Conservation (phyloP, 2,329 filamentous ascomycete species). For the Paecilomyces fulvus region DNA sequence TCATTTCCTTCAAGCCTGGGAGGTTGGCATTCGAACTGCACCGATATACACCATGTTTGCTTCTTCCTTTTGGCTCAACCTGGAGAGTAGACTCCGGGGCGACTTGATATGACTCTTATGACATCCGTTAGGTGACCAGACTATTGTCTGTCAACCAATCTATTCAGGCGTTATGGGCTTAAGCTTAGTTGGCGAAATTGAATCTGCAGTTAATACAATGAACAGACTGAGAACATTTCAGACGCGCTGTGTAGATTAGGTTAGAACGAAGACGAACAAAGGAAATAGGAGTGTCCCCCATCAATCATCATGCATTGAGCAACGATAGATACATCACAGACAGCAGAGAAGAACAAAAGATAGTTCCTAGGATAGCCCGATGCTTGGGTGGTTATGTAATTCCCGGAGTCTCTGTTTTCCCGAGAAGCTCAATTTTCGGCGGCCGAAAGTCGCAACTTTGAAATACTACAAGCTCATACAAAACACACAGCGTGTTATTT, state of each 20-base stretch:
- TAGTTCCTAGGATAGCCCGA: too few relatives aligned
- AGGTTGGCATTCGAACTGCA: neutral
- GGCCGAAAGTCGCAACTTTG: neutral
- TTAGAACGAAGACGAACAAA: neutral
- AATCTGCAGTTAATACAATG: neutral
- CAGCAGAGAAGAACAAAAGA: too few relatives aligned
- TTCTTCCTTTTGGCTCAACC: neutral
- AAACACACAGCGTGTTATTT: neutral
- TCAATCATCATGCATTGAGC: too few relatives aligned
- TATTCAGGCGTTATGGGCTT: neutral
- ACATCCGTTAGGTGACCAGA: neutral
- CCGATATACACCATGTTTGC: neutral
- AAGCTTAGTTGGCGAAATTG: neutral
- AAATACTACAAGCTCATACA: neutral
- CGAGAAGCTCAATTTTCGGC: constrained; percentile 2
- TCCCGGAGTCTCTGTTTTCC: constrained; percentile 4
- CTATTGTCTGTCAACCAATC: neutral
- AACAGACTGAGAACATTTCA: neutral
- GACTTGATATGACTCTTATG: neutral
- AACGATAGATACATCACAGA: too few relatives aligned
- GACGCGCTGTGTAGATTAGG: neutral
- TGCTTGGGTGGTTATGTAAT: constrained; percentile 6
- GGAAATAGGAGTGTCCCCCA: neutral
- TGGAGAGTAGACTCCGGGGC: neutral
- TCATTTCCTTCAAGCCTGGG: neutral